Base-by-base conservation (phyloP, 2,329 filamentous ascomycete genomes). In the Camillea tinctor region DNA sequence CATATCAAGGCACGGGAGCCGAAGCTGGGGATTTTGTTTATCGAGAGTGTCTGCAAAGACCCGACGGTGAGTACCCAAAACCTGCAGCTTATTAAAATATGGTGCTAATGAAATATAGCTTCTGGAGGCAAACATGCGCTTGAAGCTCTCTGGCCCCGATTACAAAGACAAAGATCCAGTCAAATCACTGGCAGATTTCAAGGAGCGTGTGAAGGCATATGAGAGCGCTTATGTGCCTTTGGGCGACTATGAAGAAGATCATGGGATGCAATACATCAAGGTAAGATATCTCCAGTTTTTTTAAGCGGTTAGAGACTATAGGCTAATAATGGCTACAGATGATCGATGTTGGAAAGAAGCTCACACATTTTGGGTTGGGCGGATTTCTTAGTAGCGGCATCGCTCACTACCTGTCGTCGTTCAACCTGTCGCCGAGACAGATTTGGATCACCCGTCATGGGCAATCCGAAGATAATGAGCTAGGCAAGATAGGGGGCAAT, bases 371-470 rank as follows among this genome's bases (percentile, higher is more conserved):
- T 73, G 91, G 95, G 63, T 88, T 97, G 62, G 90, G 90, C 66
- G 95, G 95, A 5, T 99, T 99, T 75, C 82, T 99, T 54, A 93
- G 93, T 59, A 91, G 91, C 48, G 92, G 95, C 64, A 95, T 96
- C 58, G 93, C 95, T 59, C 96, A 93, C 65, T 99, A 98, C 71
- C 83, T 99, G 9, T 90, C 95, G 52, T 98, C 96, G 68, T 99
- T 99, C 82, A 98, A 99, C 69, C 84, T 99, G 17, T 92, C 94
- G 0, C 93, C 95, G 0, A 85, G 95, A 57, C 94, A 97, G 75
- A 98, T 99, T 62, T 99, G 95, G 95, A 96, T 99, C 72, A 98
- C 95, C 1, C 84, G 95, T 55, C 95, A 98, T 72, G 95, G 95
- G 50, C 91, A 97, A 76, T 97, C 93, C 59, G 74, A 86, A 62